Conservation (phyloP, 352 stramenopile genomes). For the Ophiocytium majus region DNA sequence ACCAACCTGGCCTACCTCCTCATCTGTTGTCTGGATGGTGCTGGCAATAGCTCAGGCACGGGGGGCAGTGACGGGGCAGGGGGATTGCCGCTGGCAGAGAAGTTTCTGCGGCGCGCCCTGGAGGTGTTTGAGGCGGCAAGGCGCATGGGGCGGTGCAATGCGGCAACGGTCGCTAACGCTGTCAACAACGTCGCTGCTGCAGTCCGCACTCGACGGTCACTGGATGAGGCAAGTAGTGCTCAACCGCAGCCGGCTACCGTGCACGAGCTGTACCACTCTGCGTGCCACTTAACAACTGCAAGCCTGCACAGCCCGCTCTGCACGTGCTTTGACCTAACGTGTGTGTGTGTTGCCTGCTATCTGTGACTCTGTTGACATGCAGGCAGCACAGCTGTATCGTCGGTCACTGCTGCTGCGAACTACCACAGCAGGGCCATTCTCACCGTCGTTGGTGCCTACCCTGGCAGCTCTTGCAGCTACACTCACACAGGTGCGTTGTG, state of each 20-base stretch:
- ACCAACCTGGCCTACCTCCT: constrained; percentile 21
- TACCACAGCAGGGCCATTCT: neutral
- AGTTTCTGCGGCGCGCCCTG: constrained; percentile 22
- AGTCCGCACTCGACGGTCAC: neutral
- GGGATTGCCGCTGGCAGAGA: neutral
- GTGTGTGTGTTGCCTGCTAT: too few species aligned
- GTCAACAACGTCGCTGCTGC: constrained; percentile 22
- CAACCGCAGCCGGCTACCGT: neutral
- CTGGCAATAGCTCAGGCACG: neutral
- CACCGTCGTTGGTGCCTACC: neutral
- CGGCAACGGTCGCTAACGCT: neutral
- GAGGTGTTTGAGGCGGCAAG: constrained; percentile 21
- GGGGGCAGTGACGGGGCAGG: too few species aligned
- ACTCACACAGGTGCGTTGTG: constrained; percentile 11
- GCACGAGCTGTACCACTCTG: too few species aligned
- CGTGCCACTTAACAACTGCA: too few species aligned
- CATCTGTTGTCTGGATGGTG: neutral
- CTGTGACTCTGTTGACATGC: too few species aligned
- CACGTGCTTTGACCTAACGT: too few species aligned
- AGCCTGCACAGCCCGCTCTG: too few species aligned
- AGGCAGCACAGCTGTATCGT: constrained; percentile 18
- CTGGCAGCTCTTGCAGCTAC: neutral
- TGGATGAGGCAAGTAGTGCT: constrained; percentile 23
- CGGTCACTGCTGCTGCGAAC: neutral
- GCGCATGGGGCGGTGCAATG: neutral